Evolutionary conservation across 1,284 basidiomycete genomes (phyloP), one percentile per base, ranked within the genome.

Genomic region (Pseudozyma tsukubaensis): DNA sequence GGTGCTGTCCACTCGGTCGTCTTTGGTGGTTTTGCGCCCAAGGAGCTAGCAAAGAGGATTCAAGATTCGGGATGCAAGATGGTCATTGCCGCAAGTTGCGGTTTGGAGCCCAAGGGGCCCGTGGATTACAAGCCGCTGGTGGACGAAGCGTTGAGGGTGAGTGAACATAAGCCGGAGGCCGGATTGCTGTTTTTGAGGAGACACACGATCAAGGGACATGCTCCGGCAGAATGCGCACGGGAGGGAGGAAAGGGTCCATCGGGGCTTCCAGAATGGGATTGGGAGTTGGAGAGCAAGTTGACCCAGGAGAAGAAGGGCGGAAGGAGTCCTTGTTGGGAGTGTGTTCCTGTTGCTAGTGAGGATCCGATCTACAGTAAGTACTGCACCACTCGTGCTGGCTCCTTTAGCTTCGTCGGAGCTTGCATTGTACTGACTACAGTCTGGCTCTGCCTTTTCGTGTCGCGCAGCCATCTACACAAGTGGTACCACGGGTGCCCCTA

Each of bases 1-100:
- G 82, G 82, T 6, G 82, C 80, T 11, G 76, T 83, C 13, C 80
- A 83, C 42, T 82, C 80, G 39, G 82, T 83, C 36, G 82, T 83
- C 35, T 83, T 83, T 63, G 82, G 79, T 19, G 82, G 82, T 0
- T 83, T 83, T 45, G 79, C 82, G 6, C 62, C 79, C 21, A 60
- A 75, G 51, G 82, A 82, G 56, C 61, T 83, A 18, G 77, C 79
- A 0, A 82, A 83, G 50, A 63, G 82, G 11, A 82, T 81, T 36
- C 65, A 82, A 35, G 82, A 82, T 55, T 76, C 77, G 24, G 32
- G 55, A 3, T 78, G 76, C 45, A 74, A 73, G 45, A 57, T 80
- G 36, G 62, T 83, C 39, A 66, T 83, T 32, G 67, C 82, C 11
- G 73, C 82, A 18, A 72, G 65, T 32, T 83, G 79, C 39, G 82